phyloP scores from a whole-genome alignment of 768 basidiomycete species.

The Boletales sp. region DNA sequence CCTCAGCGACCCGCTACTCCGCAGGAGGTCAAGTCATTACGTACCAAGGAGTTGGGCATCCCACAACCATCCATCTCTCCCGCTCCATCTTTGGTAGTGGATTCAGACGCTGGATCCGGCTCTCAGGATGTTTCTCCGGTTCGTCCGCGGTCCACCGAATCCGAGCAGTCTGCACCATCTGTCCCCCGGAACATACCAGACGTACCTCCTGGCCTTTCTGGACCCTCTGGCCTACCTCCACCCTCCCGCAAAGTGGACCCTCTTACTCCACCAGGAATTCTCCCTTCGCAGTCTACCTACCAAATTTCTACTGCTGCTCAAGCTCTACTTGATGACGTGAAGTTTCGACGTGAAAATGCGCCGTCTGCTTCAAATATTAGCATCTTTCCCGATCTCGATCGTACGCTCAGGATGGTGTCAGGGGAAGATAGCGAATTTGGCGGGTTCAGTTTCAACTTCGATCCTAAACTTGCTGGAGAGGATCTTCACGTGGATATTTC shows the following conservation, averaged over 20 bases:
- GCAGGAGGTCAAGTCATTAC: slow-evolving; percentile 37
- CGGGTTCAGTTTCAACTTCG: slow-evolving; percentile 85
- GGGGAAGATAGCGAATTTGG: slow-evolving; percentile 57
- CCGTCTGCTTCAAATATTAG: slow-evolving; percentile 41
- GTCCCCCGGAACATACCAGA: slow-evolving; percentile 51
- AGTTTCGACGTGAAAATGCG: slow-evolving; percentile 63
- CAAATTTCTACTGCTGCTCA: slow-evolving; percentile 86
- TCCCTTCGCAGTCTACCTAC: slow-evolving; percentile 53
- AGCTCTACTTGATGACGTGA: slow-evolving; percentile 81
- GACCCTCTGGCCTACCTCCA: slow-evolving; percentile 47
- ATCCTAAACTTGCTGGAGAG: slow-evolving; percentile 65
- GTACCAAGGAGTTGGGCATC: slow-evolving; percentile 39
- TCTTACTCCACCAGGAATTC: slow-evolving; percentile 43
- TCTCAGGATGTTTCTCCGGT: slow-evolving; percentile 42
- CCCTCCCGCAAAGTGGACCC: slow-evolving; percentile 48
- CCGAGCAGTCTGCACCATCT: slow-evolving; percentile 33
- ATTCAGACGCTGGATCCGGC: slow-evolving; percentile 46
- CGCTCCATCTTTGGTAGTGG: slow-evolving; percentile 45
- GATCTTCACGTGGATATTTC: slow-evolving; percentile 37
- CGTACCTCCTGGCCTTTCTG: slow-evolving; percentile 57
- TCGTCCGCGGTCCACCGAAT: slow-evolving; percentile 40
- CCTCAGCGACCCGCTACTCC: slow-evolving; percentile 45
- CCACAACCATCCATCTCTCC: slow-evolving; percentile 39
- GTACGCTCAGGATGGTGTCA: slow-evolving; percentile 71
- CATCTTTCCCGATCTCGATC: slow-evolving; percentile 88